Evolutionary conservation across 2,329 filamentous ascomycete species (phyloP).

Genomic region (Sporothrix protearum): DNA sequence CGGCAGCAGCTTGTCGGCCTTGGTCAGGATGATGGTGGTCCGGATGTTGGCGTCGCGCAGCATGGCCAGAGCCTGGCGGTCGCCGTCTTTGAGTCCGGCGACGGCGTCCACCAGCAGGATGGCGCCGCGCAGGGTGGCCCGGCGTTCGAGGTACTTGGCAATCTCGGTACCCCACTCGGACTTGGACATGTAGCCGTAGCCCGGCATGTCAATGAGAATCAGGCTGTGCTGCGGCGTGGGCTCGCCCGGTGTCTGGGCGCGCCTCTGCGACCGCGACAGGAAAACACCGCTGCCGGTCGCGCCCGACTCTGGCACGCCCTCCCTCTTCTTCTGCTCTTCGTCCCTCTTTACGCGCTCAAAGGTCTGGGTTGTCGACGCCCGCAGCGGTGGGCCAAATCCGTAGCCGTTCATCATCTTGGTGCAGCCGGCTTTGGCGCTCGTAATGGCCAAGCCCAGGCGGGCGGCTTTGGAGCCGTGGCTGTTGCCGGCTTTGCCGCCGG

Average conservation of each 20-base stretch:
- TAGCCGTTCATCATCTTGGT: conserved; percentile 56
- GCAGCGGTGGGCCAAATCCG: conserved; percentile 46
- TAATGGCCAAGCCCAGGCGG: conserved; percentile 51
- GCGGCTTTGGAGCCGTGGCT: conserved; percentile 32
- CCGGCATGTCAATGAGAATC: conserved; percentile 41
- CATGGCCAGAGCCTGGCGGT: conserved; percentile 46
- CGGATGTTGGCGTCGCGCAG: conserved; percentile 45
- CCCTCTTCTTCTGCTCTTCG: neutral
- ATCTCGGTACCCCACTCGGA: conserved; percentile 53
- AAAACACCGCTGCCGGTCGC: conserved; percentile 15
- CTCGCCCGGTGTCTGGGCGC: conserved; percentile 32
- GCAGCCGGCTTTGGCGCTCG: conserved; percentile 50
- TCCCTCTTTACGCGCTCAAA: conserved; percentile 29
- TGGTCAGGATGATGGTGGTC: conserved; percentile 53
- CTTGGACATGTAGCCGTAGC: conserved; percentile 38
- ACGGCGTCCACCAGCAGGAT: conserved; percentile 53
- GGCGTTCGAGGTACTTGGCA: conserved; percentile 47
- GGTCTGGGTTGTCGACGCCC: conserved; percentile 6
- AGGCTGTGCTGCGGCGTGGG: conserved; percentile 46
- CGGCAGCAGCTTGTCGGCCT: conserved; percentile 49
- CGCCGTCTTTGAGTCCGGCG: conserved; percentile 49
- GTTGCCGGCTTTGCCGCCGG: conserved; percentile 30
- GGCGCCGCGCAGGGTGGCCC: conserved; percentile 49
- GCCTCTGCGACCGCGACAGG: conserved; percentile 27
- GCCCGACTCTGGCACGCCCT: neutral